Evolutionary conservation across 176 grass and related monocot genomes (phyloP).

Genomic region (Cocos nucifera): DNA sequence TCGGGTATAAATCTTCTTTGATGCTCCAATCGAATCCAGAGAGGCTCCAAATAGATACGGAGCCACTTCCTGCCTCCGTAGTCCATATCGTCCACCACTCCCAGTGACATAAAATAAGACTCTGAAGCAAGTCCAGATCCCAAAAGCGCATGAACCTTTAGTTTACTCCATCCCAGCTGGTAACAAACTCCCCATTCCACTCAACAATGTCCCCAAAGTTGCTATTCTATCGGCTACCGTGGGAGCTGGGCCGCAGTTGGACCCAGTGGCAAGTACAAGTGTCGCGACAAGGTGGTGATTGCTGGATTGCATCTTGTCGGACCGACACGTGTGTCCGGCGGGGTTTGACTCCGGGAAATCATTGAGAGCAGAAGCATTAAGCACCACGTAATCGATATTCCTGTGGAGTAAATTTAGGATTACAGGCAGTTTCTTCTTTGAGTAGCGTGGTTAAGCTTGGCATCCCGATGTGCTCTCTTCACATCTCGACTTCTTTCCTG

Average conservation of each 20-base stretch:
- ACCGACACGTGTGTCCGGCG: conserved; percentile 14
- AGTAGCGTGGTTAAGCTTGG: neutral
- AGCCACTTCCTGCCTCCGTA: too few species aligned
- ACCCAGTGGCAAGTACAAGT: neutral
- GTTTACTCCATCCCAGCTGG: neutral
- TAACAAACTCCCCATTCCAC: neutral
- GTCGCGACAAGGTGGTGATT: conserved; percentile 18
- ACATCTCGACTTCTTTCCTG: neutral
- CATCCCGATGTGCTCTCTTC: neutral
- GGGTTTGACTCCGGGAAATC: conserved; percentile 18
- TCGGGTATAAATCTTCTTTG: too few species aligned
- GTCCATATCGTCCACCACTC: too few species aligned
- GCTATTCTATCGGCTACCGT: neutral
- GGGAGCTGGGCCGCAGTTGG: neutral
- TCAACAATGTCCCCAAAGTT: too few species aligned
- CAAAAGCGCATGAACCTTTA: neutral
- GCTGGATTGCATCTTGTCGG: conserved; percentile 17
- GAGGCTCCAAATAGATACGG: too few species aligned
- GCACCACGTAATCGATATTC: neutral
- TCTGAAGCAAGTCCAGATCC: too few species aligned
- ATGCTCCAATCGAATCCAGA: too few species aligned
- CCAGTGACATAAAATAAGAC: too few species aligned
- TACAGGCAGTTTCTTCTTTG: neutral
- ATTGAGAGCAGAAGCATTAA: conserved; percentile 14
- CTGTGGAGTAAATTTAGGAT: neutral